Evolutionary conservation across 805 yeast species (phyloP), one percentile per base, ranked within the genome.

Genomic region (Ogataea siamensis): DNA sequence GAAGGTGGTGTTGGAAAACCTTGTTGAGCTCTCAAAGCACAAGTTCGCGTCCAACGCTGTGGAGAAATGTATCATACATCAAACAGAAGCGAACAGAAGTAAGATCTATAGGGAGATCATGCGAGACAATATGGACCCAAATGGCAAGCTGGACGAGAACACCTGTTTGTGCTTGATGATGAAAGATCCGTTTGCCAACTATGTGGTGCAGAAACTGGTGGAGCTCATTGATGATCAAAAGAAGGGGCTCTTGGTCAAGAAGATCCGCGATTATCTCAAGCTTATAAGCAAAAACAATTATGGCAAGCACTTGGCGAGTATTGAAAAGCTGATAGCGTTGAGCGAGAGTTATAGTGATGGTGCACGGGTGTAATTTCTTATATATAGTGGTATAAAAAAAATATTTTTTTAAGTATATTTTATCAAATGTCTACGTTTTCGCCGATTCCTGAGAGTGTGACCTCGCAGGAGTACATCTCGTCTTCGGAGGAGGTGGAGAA

Each of bases 21-120:
- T 64, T 27, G 86, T 93, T 21, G 78, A 75, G 37, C 83, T 88
- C 42, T 86, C 96, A n/a, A 83, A 87, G 55, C 99, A 93, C 67
- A 93, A 93, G 64, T 93, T 88, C 68, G 98, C 99, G 2, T 87
- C 96, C 0, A 93, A 93, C 61, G 99, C 94, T 20, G 95, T 93
- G 49, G 99, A 93, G 62, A 88, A 87, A 60, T 86, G 96, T 52
- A 86, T 93, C 40, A 72, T 85, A 39, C 76, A 71, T 60, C 94
- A 96, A 32, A 70, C 76, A 12, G 60, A 66, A 7, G 67, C 63
- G 5, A 94, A 88, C 60, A 73, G 88, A 46, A 63, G 67, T 43
- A 57, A 68, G 25, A 74, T 91, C 27, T 74, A 84, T 42, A 76
- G 74, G 39, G 84, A 78, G 51, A 86, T 91, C 11, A 63, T 83